Evolutionary conservation across 2,329 filamentous ascomycete genomes (phyloP).

Genomic region (Monosporascus sp.): DNA sequence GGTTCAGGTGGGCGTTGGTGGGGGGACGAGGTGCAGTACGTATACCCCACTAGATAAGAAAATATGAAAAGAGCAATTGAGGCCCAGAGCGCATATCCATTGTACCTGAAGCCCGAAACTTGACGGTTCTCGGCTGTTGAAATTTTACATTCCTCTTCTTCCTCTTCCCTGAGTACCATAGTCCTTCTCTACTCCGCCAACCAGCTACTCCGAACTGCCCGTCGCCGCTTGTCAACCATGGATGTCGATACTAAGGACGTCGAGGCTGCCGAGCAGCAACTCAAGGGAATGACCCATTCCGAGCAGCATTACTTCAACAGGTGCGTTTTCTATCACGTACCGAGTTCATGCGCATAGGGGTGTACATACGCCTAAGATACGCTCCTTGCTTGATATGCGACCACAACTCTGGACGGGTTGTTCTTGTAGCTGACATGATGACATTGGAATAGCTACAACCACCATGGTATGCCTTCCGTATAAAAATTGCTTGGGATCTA

Average conservation of each 20-base stretch:
- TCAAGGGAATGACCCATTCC: slow-evolving; percentile 78
- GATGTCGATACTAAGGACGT: slow-evolving; percentile 48
- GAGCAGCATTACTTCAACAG: slow-evolving; percentile 99
- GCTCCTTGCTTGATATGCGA: no score
- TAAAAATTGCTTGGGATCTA: slow-evolving; percentile 21
- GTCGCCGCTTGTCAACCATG: slow-evolving; percentile 11
- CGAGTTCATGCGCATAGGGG: no score
- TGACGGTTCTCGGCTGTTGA: no score
- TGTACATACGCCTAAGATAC: no score
- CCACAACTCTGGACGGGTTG: background rate
- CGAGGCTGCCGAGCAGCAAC: slow-evolving; percentile 54
- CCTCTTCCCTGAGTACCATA: slow-evolving; percentile 1
- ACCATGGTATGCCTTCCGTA: slow-evolving; percentile 66
- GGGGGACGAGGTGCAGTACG: background rate
- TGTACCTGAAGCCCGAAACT: no score
- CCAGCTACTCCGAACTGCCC: background rate
- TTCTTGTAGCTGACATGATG: slow-evolving; percentile 6
- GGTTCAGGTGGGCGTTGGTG: background rate
- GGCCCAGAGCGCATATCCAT: no score
- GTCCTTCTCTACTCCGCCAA: slow-evolving; percentile 1
- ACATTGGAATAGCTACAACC: slow-evolving; percentile 70
- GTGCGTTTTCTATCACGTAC: slow-evolving; percentile 38
- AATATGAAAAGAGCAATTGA: no score
- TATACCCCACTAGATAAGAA: background rate
- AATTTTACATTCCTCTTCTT: slow-evolving; percentile 2